A percentile compares a stretch with the other conserved stretches of the same genome.
phyloP scores from a whole-genome alignment of 257 asterid species.

The Solanum corneliomulleri region DNA sequence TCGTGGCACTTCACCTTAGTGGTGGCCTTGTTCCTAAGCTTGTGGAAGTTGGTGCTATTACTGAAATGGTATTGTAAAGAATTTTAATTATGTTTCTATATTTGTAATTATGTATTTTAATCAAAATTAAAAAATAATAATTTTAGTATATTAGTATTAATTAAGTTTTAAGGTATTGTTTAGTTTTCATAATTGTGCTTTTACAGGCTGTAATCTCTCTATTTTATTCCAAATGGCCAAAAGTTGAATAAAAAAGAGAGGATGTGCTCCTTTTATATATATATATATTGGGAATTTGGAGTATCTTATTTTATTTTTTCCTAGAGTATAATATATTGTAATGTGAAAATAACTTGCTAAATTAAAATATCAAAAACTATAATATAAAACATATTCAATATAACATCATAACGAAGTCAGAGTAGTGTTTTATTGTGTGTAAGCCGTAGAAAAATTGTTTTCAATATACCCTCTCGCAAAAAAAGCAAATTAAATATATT shows the following conservation, averaged over 20 bases:
- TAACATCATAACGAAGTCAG: no score
- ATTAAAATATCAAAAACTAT: neutral
- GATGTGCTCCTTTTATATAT: neutral
- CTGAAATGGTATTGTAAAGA: constrained; percentile 24
- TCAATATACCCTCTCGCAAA: neutral
- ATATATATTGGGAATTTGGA: neutral
- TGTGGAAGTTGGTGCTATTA: constrained; percentile 62
- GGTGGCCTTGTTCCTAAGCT: constrained; percentile 77
- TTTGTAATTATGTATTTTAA: neutral
- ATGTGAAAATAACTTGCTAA: neutral
- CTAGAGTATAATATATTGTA: neutral
- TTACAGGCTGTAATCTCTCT: neutral
- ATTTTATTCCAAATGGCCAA: neutral
- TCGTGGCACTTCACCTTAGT: constrained; percentile 71
- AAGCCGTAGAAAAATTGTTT: no score
- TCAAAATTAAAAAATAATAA: neutral
- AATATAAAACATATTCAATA: neutral
- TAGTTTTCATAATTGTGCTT: neutral
- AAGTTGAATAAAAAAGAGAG: neutral
- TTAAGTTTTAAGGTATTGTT: neutral
- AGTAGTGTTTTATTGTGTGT: no score
- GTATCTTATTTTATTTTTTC: neutral
- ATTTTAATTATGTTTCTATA: neutral
- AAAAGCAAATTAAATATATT: neutral
- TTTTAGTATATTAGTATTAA: neutral